These are phyloP conservation scores for Setomelanomma holmii DNA, from an alignment of 2,329 filamentous ascomycete species.

Conservation along the genomic window DNA sequence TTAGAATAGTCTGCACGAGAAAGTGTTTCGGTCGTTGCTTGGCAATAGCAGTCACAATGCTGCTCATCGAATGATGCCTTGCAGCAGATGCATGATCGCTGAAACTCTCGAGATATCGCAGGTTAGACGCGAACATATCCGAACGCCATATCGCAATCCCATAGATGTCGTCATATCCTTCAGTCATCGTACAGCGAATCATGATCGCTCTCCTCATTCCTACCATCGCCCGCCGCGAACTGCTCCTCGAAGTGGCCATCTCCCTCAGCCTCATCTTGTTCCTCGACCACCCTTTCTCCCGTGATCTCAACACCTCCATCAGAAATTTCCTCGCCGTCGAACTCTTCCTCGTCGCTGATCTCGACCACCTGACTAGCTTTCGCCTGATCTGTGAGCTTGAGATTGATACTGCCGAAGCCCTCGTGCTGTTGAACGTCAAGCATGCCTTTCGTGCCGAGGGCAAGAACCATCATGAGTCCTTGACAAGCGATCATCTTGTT, in stretches of 20 bases:
- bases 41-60: too few species aligned
- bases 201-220: conserved; percentile 16
- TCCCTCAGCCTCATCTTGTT: conserved; percentile 6
- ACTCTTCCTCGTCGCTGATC: conserved; percentile 13
- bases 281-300: conserved; percentile 1
- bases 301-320: not conserved
- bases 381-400: conserved; percentile 32
- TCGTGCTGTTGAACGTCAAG: conserved; percentile 68
- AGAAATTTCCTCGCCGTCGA: not conserved
- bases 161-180: conserved; percentile 5
- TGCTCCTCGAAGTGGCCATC: conserved; percentile 34
- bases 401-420: conserved; percentile 49
- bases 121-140: not conserved
- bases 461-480: conserved; percentile 50
- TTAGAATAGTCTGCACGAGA: too few species aligned
- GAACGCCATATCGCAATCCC: too few species aligned
- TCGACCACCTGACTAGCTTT: conserved; percentile 22
- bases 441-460: conserved; percentile 63
- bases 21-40: too few species aligned
- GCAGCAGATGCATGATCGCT: too few species aligned
- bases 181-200: conserved; percentile 32
- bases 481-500: conserved; percentile 68
- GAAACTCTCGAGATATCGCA: not conserved
- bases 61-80: too few species aligned
- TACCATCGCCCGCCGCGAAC: conserved; percentile 22